phyloP scores from a whole-genome alignment of 2,329 filamentous ascomycete genomes.

The Cladosporium sp. region DNA sequence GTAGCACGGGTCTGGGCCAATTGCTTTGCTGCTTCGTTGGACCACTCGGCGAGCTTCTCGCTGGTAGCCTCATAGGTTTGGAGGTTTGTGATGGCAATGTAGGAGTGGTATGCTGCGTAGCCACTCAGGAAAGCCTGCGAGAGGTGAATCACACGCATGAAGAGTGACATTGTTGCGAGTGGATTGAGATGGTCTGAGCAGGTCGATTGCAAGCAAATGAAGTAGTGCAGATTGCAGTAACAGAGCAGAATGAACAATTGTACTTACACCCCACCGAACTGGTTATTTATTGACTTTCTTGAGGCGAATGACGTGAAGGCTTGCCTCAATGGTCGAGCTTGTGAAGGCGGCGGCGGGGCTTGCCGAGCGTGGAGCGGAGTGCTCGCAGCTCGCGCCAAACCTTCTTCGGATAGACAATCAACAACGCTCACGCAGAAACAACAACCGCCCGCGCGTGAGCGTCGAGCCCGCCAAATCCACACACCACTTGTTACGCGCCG shows the following conservation, averaged over 20 bases:
- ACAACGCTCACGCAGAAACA: slow-evolving; percentile 10
- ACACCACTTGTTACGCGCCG: background rate
- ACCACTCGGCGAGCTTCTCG: slow-evolving; percentile 44
- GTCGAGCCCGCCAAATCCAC: background rate
- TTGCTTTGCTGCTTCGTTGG: slow-evolving; percentile 39
- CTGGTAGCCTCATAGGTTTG: slow-evolving; percentile 43
- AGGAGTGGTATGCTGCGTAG: slow-evolving; percentile 42
- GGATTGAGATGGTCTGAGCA: background rate
- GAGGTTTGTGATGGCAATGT: slow-evolving; percentile 42
- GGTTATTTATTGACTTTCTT: background rate
- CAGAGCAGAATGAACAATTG: background rate
- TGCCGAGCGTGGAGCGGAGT: background rate
- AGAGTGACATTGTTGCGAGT: slow-evolving; percentile 11
- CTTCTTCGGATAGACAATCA: background rate
- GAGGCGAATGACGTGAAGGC: background rate
- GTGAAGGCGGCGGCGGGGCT: background rate
- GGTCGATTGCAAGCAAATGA: background rate
- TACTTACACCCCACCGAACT: background rate
- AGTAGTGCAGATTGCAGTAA: background rate
- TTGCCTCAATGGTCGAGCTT: background rate
- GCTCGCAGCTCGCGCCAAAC: slow-evolving; percentile 4
- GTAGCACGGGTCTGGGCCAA: slow-evolving; percentile 44
- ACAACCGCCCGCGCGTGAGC: slow-evolving; percentile 1
- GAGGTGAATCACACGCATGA: slow-evolving; percentile 32
- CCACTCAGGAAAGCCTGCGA: slow-evolving; percentile 37